phyloP scores from a whole-genome alignment of 768 basidiomycete genomes.

The Filobasidium wieringae region DNA sequence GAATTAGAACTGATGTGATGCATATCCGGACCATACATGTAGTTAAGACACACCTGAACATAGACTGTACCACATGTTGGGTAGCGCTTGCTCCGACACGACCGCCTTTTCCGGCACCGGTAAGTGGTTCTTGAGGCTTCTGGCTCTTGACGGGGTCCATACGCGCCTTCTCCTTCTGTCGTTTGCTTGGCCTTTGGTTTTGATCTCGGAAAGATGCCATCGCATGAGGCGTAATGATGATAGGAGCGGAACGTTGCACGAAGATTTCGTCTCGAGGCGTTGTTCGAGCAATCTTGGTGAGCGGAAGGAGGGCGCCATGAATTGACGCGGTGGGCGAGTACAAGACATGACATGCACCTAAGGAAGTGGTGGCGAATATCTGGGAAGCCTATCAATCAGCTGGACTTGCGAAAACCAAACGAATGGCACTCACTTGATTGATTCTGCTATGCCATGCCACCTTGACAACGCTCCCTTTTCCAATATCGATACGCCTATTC shows the following conservation, averaged over 20 bases:
- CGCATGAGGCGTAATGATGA: slow-evolving; percentile 84
- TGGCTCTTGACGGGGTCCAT: slow-evolving; percentile 82
- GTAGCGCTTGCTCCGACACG: slow-evolving; percentile 93
- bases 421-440: slow-evolving; percentile 61
- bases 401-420: not conserved
- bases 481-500: slow-evolving; percentile 30
- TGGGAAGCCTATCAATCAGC: slow-evolving; percentile 35
- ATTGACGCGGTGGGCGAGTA: slow-evolving; percentile 84
- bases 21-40: too few relatives aligned
- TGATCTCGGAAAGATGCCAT: slow-evolving; percentile 86
- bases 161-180: slow-evolving; percentile 79
- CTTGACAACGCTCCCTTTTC: slow-evolving; percentile 54
- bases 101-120: slow-evolving; percentile 84
- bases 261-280: slow-evolving; percentile 75
- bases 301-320: slow-evolving; percentile 80
- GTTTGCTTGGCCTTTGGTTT: slow-evolving; percentile 52
- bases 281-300: slow-evolving; percentile 74
- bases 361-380: slow-evolving; percentile 79
- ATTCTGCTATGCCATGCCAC: slow-evolving; percentile 94
- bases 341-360: slow-evolving; percentile 73
- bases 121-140: slow-evolving; percentile 82
- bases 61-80: slow-evolving; percentile 87
- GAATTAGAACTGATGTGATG: not conserved
- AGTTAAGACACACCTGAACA: slow-evolving; percentile 45
- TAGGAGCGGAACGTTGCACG: slow-evolving; percentile 60